These are phyloP conservation scores for Silene coronaria DNA, from an alignment of 179 eudicot genomes.

Conservation along the genomic window DNA sequence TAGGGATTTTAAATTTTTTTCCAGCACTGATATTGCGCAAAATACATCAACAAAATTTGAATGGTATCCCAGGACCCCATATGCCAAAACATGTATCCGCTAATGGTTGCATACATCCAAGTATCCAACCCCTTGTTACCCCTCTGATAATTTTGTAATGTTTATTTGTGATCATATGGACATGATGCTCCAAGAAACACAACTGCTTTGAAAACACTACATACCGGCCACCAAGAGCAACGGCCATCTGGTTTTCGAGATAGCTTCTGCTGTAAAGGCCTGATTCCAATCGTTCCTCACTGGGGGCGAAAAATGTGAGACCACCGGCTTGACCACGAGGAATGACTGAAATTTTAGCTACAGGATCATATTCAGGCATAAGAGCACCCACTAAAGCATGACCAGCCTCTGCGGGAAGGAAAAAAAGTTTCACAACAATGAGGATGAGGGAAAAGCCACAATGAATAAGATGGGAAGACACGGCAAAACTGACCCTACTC, in stretches of 20 bases:
- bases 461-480: not conserved
- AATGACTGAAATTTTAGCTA: conserved; percentile 94
- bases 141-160: not conserved
- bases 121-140: too few species aligned
- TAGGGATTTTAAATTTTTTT: not conserved
- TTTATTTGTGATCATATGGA: not conserved
- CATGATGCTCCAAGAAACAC: not conserved
- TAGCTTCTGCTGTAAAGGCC: conserved; percentile 97
- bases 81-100: not conserved
- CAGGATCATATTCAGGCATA: conserved; percentile 98
- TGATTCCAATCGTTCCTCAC: conserved; percentile 96
- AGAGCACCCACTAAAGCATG: conserved; percentile 98
- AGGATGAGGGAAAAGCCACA: not conserved
- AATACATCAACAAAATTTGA: not conserved
- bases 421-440: not conserved
- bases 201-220: conserved; percentile 13
- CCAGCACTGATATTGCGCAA: not conserved
- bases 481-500: too few species aligned
- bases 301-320: conserved; percentile 98
- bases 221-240: conserved; percentile 99
- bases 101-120: not conserved
- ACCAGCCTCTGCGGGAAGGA: conserved; percentile 78
- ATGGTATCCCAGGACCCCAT: too few species aligned
- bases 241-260: conserved; percentile 99
- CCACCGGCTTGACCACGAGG: conserved; percentile 99